Evolutionary conservation across 371 early-diverging fungal genomes (phyloP), one percentile per base, ranked within the genome.

Genomic region (Amoeboradix gromovi): DNA sequence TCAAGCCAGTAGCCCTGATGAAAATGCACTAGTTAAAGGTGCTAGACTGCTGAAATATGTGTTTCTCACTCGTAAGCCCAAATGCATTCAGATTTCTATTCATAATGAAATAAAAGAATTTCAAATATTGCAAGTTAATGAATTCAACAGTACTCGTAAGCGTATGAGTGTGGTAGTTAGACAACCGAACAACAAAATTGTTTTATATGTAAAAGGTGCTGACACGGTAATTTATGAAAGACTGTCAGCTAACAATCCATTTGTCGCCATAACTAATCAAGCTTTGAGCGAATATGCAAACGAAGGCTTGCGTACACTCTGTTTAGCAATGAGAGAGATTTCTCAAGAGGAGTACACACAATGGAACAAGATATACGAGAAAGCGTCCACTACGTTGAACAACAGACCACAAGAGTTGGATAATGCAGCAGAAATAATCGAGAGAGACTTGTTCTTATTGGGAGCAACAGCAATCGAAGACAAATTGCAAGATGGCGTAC

Each of bases 381-480:
- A 66, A 16, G 68, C 30, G 30, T 12, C 73, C 72, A 66, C 65
- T 68, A 27, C 67, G 70, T 31, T 74, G 73, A 17, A 66, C 48
- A 48, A 66, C 29, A 12, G 68, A 67, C 16, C 27, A 27, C 67
- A 48, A 22, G 12, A 48, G 22, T 12, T 22, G 22, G 31, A 30
- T 67, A 29, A 28, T 5, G 67, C 28, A n/a, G 5, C 16, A 12
- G 48, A 48, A 12, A 12, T 80, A 1, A 75, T 96, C 31, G 98
- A 98, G 73, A 80, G 80, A 29, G 91, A 93, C 70, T 72, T 99
- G 69, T 91, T 91, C 71, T 77, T 95, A 29, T 77, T 98, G 22
- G 98, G 98, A 1, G 68, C 96, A 66, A 98, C 98, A 0, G 98
- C 94, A n/a, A 96, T 99, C 17, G 98, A 98, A 77, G 99, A 99